Percentiles rank a stretch among this genome's conserved stretches.
These are phyloP conservation scores for Pittosporum tobira DNA, from an alignment of 129 eudicot species.

Conservation along the genomic window DNA sequence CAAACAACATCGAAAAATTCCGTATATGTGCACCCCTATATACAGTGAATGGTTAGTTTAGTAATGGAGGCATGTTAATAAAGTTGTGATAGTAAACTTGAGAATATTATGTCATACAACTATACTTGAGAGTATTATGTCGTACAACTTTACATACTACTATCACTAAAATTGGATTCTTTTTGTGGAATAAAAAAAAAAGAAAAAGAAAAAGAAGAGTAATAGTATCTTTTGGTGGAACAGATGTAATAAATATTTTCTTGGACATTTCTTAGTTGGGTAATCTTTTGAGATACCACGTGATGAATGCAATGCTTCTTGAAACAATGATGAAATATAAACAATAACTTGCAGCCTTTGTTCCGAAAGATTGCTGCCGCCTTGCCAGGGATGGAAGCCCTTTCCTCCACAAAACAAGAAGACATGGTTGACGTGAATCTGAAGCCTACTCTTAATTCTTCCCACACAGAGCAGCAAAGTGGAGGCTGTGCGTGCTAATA, in stretches of 20 bases:
- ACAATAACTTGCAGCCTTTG: constrained; percentile 41
- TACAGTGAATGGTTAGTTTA: no score
- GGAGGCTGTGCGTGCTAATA: constrained; percentile 83
- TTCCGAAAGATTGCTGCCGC: constrained; percentile 84
- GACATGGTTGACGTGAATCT: constrained; percentile 94
- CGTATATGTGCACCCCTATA: no score
- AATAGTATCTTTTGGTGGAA: no score
- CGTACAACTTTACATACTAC: no score
- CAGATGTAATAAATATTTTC: neutral
- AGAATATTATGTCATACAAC: no score
- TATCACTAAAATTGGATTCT: no score
- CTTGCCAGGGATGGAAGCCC: constrained; percentile 79
- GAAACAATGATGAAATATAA: neutral
- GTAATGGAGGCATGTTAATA: no score
- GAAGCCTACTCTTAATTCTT: constrained; percentile 42
- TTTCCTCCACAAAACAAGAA: constrained; percentile 70
- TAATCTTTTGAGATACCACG: neutral
- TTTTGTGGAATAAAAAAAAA: no score
- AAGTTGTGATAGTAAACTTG: no score
- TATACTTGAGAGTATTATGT: no score
- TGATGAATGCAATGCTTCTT: neutral
- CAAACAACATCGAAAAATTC: no score
- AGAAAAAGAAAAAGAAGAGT: no score
- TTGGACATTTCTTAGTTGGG: neutral
- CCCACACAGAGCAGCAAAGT: constrained; percentile 60